Evolutionary conservation across 2,329 filamentous ascomycete genomes (phyloP).

Genomic region (Elsinoe batatas): DNA sequence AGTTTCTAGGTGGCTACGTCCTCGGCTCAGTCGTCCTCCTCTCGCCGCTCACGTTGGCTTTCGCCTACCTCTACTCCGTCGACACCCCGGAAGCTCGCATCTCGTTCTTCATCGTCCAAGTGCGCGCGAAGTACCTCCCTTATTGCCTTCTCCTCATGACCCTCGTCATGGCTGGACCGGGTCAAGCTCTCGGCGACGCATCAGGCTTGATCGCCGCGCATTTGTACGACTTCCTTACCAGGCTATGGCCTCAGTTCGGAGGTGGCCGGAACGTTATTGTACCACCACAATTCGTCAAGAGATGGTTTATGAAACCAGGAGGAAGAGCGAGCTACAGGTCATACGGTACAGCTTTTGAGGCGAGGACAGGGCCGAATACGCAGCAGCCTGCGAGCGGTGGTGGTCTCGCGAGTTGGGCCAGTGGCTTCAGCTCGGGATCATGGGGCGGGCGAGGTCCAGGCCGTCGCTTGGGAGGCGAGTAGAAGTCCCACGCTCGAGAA

Average conservation of each 20-base stretch:
- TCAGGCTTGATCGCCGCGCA: constrained; percentile 83
- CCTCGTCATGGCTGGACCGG: constrained; percentile 55
- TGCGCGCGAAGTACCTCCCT: constrained; percentile 73
- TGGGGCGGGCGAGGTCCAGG: constrained; percentile 57
- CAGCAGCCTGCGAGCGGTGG: constrained; percentile 25
- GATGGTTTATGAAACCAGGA: constrained; percentile 48
- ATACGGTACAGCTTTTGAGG: constrained; percentile 54
- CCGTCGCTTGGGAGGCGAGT: constrained; percentile 47
- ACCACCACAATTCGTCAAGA: constrained; percentile 63
- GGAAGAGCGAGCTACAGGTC: constrained; percentile 37
- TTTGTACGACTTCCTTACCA: constrained; percentile 78
- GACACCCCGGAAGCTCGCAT: constrained; percentile 70
- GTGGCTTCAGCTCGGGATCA: constrained; percentile 20
- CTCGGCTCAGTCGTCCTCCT: constrained; percentile 45
- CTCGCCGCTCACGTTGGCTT: constrained; percentile 59
- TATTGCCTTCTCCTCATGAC: constrained; percentile 68
- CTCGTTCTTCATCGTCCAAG: constrained; percentile 71
- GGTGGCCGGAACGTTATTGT: constrained; percentile 67
- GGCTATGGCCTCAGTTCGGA: constrained; percentile 81
- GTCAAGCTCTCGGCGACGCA: constrained; percentile 51
- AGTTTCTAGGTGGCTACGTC: constrained; percentile 32
- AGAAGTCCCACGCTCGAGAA: not conserved
- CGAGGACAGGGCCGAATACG: constrained; percentile 34
- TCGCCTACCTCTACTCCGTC: constrained; percentile 76
- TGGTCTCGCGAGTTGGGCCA: constrained; percentile 25